Percentiles rank a stretch among this genome's conserved stretches.
Evolutionary conservation across 2,329 filamentous ascomycete genomes (phyloP).

Genomic region (Capronia americana): DNA sequence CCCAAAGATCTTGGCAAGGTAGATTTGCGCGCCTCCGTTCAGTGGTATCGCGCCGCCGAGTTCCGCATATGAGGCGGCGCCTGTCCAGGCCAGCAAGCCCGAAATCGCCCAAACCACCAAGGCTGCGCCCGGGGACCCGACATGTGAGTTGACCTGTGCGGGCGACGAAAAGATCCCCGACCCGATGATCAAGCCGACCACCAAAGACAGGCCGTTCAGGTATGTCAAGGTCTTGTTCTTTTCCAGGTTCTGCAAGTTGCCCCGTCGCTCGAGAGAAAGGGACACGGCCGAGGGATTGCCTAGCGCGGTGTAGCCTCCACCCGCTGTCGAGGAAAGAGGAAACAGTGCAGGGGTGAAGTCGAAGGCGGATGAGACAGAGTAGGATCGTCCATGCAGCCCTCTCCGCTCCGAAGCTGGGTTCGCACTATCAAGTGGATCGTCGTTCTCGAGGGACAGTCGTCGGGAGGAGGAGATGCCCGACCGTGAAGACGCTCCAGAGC

Average conservation of each 20-base stretch:
- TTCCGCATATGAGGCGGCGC: slow-evolving; percentile 92
- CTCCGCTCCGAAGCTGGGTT: slow-evolving; percentile 58
- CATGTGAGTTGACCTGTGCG: slow-evolving; percentile 88
- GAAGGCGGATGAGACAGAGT: slow-evolving; percentile 90
- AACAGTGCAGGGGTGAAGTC: slow-evolving; percentile 95
- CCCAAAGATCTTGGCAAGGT: slow-evolving; percentile 94
- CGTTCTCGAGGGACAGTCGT: slow-evolving; percentile 83
- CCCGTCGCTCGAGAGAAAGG: slow-evolving; percentile 54
- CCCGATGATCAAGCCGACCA: slow-evolving; percentile 92
- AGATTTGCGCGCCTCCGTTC: slow-evolving; percentile 92
- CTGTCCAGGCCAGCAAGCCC: slow-evolving; percentile 94
- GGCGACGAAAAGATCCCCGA: slow-evolving; percentile 96
- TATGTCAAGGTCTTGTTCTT: slow-evolving; percentile 96
- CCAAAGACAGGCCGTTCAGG: slow-evolving; percentile 87
- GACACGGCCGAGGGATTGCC: slow-evolving; percentile 71
- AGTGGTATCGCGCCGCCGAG: slow-evolving; percentile 93
- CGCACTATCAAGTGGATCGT: slow-evolving; percentile 71
- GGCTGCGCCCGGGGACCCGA: slow-evolving; percentile 87
- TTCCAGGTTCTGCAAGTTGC: slow-evolving; percentile 78
- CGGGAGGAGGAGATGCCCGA: slow-evolving; percentile 93
- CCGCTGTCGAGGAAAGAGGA: slow-evolving; percentile 82
- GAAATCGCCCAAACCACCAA: slow-evolving; percentile 91
- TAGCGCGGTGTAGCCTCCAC: slow-evolving; percentile 80
- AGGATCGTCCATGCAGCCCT: slow-evolving; percentile 68
- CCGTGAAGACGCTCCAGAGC: slow-evolving; percentile 73